Conservation (phyloP, 352 stramenopile species). For the Globisporangium mamillatum region DNA sequence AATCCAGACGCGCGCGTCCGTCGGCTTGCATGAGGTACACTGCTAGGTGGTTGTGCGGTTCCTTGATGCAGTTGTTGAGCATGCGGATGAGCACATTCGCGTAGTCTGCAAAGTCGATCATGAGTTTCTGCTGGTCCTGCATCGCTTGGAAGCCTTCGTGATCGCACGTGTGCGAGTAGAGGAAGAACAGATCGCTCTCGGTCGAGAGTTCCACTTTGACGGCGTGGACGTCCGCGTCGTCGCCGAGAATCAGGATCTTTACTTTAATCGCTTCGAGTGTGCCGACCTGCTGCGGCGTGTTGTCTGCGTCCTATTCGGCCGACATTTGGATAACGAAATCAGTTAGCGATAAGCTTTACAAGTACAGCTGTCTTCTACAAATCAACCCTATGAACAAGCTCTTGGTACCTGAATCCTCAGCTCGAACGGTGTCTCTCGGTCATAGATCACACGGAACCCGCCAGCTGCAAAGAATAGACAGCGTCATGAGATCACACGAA, state of each 20-base stretch:
- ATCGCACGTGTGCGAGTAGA: constrained; percentile 91
- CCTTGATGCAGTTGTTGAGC: constrained; percentile 95
- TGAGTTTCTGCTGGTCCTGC: constrained; percentile 94
- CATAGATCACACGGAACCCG: constrained; percentile 89
- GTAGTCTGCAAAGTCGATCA: constrained; percentile 95
- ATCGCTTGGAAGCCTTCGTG: constrained; percentile 85
- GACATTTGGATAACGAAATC: not conserved
- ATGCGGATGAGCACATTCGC: constrained; percentile 92
- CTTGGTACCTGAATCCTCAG: constrained; percentile 77
- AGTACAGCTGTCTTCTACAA: not conserved
- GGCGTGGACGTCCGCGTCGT: constrained; percentile 78
- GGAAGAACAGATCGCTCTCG: constrained; percentile 93
- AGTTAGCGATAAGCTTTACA: not conserved
- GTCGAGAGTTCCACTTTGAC: constrained; percentile 91
- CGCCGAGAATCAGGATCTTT: constrained; percentile 90
- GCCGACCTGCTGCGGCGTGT: constrained; percentile 86
- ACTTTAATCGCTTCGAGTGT: constrained; percentile 94
- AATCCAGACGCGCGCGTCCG: constrained; percentile 88
- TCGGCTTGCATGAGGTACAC: constrained; percentile 93
- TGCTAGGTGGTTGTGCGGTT: constrained; percentile 92
- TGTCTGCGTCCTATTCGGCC: constrained; percentile 56
- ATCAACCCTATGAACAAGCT: not conserved
- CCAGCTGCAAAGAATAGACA: constrained; percentile 35
- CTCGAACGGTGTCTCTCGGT: constrained; percentile 90
- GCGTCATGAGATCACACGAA: not conserved